Evolutionary conservation across 176 grass and related monocot species (phyloP).

Genomic region (Ananas comosus): DNA sequence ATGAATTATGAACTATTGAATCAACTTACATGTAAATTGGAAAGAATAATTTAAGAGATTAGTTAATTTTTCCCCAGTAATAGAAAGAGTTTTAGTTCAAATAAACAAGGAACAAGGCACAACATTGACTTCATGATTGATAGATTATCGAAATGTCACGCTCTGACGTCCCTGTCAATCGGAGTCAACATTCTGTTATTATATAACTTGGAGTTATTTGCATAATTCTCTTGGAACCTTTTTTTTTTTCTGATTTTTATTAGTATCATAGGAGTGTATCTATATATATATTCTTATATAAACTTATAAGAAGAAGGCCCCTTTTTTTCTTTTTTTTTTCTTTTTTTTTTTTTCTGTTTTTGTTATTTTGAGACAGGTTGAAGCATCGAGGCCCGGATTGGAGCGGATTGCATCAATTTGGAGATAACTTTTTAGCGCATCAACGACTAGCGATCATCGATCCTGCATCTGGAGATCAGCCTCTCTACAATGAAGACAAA

Average conservation of each 20-base stretch:
- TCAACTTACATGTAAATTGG: too few relatives aligned
- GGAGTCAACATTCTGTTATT: not conserved
- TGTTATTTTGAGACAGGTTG: slow-evolving; percentile 36
- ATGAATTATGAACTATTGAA: too few relatives aligned
- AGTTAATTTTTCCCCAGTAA: not conserved
- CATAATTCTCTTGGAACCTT: not conserved
- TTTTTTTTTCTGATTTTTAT: not conserved
- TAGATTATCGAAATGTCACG: not conserved
- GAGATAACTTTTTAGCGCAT: slow-evolving; percentile 73
- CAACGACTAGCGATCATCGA: slow-evolving; percentile 86
- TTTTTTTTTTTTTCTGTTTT: not conserved
- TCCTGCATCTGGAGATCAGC: slow-evolving; percentile 88
- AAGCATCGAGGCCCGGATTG: slow-evolving; percentile 89
- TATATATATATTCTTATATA: not conserved
- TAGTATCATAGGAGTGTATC: not conserved
- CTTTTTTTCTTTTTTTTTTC: too few relatives aligned
- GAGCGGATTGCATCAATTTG: slow-evolving; percentile 76
- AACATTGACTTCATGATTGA: not conserved
- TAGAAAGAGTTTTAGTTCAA: not conserved
- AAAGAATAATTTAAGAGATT: not conserved
- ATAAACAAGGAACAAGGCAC: not conserved
- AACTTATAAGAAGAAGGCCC: not conserved
- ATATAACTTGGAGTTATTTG: not conserved
- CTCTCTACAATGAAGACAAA: slow-evolving; percentile 76
- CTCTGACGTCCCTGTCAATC: not conserved